Conservation (phyloP, 2,329 filamentous ascomycete species). For the Fusarium sp. region DNA sequence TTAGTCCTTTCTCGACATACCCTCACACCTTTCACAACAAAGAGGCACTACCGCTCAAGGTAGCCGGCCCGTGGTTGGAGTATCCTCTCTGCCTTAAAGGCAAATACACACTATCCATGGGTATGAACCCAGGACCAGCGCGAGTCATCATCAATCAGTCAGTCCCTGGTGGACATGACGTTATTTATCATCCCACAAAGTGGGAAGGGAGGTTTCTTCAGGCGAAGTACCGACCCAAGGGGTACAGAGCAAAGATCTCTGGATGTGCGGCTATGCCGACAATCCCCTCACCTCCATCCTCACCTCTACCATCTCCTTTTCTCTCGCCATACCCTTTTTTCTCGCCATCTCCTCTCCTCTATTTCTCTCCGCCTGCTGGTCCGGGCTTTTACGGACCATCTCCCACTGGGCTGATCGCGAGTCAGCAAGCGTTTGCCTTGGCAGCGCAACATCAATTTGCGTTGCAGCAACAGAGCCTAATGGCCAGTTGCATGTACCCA, state of each 20-base stretch:
- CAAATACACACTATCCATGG: background rate
- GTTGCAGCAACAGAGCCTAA: background rate
- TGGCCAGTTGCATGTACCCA: background rate
- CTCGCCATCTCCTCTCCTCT: background rate
- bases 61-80: background rate
- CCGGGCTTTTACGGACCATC: background rate
- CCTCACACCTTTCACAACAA: background rate
- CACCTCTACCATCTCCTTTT: background rate
- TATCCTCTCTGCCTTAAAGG: background rate
- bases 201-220: background rate
- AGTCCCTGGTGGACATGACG: background rate
- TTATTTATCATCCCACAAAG: background rate
- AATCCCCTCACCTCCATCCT: background rate
- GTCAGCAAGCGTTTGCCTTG: background rate
- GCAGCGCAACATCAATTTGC: background rate
- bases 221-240: background rate
- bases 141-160: conserved; percentile 6
- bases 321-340: background rate
- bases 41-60: background rate
- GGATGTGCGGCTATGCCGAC: background rate
- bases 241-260: background rate
- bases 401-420: too few species aligned
- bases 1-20: background rate
- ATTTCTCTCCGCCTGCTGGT: background rate
- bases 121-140: background rate